These are phyloP conservation scores for Umbelopsis sp. DNA, from an alignment of 192 early-diverging fungal species.

Conservation along the genomic window DNA sequence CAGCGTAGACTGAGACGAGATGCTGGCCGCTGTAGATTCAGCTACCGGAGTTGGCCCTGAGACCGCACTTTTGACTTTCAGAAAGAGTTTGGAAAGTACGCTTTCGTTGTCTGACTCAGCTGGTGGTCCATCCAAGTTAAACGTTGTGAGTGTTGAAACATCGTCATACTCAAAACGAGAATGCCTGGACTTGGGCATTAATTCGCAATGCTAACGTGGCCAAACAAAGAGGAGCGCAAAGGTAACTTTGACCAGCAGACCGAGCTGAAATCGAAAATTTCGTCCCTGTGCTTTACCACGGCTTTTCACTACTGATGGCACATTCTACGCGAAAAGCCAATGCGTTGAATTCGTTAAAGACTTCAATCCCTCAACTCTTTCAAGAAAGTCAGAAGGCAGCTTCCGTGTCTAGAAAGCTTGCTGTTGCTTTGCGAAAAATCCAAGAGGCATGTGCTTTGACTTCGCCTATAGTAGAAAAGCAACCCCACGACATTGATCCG, in stretches of 20 bases:
- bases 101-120: constrained; percentile 46
- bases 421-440: constrained; percentile 74
- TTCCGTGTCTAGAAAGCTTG: constrained; percentile 70
- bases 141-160: constrained; percentile 44
- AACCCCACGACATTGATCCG: constrained; percentile 33
- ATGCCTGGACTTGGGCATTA: constrained; percentile 25
- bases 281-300: constrained; percentile 33
- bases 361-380: constrained; percentile 68
- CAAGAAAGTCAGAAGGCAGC: constrained; percentile 72
- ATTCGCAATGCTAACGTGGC: background rate
- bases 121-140: constrained; percentile 36
- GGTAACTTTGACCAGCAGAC: background rate
- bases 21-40: constrained; percentile 18
- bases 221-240: background rate
- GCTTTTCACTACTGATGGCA: constrained; percentile 54
- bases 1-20: background rate
- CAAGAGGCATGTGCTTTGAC: constrained; percentile 49
- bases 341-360: constrained; percentile 39
- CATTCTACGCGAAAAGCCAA: constrained; percentile 43
- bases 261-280: constrained; percentile 4
- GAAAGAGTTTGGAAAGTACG: constrained; percentile 59
- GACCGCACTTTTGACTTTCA: constrained; percentile 52
- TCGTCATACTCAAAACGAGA: constrained; percentile 46
- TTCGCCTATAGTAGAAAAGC: constrained; percentile 45
- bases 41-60: constrained; percentile 25